Conservation (phyloP, 495 filamentous ascomycete genomes). For the Polyplosphaeria fusca region DNA sequence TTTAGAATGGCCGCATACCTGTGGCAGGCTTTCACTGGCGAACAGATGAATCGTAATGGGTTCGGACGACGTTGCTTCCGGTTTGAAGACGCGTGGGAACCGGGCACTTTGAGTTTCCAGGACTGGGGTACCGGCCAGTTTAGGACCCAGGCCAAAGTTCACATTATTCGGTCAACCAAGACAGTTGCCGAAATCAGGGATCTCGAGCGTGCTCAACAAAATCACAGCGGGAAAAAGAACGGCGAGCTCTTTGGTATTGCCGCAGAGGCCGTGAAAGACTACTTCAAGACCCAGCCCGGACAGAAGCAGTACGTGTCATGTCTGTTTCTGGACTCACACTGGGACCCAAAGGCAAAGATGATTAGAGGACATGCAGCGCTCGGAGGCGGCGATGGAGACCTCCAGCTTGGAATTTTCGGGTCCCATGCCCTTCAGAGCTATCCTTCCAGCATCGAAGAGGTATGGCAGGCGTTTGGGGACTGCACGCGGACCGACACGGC, state of each 20-base stretch:
- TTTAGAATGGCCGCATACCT: conserved; percentile 89
- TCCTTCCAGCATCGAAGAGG: conserved; percentile 77
- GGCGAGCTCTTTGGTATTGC: conserved; percentile 74
- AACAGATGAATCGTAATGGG: conserved; percentile 87
- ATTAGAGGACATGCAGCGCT: conserved; percentile 81
- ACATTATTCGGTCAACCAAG: conserved; percentile 76
- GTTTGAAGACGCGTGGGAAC: conserved; percentile 91
- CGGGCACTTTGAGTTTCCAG: conserved; percentile 67
- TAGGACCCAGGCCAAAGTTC: conserved; percentile 86
- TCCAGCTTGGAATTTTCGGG: conserved; percentile 84
- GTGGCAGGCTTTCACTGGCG: conserved; percentile 93
- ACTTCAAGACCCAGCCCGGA: conserved; percentile 69
- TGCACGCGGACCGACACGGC: conserved; percentile 82
- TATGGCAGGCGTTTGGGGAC: conserved; percentile 80
- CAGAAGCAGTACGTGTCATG: conserved; percentile 85
- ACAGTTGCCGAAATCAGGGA: conserved; percentile 80
- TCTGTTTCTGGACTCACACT: conserved; percentile 79
- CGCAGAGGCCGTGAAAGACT: conserved; percentile 65
- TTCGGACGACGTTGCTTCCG: conserved; percentile 80
- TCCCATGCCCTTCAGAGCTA: conserved; percentile 87
- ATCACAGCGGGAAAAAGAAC: conserved; percentile 60
- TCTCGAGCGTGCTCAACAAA: conserved; percentile 76
- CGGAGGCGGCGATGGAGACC: conserved; percentile 61
- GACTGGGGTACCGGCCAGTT: conserved; percentile 66
- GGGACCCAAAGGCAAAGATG: conserved; percentile 67